Evolutionary conservation across 495 filamentous ascomycete genomes (phyloP).

Genomic region (Melanomma pulvis-pyrius): DNA sequence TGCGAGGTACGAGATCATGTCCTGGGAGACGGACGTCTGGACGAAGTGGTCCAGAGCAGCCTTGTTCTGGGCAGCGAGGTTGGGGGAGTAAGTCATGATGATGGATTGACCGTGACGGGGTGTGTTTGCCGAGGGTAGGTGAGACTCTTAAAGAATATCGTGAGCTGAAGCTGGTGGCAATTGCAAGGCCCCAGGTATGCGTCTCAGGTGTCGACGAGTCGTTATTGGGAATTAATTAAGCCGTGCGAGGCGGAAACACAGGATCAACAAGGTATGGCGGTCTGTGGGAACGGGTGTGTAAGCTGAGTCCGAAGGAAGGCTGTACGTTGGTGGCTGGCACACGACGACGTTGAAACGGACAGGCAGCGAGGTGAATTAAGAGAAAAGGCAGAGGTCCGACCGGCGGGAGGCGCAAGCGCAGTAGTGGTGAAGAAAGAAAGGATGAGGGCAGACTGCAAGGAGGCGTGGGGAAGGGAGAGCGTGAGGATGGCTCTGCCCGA

Average conservation of each 20-base stretch:
- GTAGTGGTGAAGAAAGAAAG: conserved; percentile 14
- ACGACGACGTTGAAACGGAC: conserved; percentile 24
- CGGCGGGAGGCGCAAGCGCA: conserved; percentile 31
- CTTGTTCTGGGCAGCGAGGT: conserved; percentile 62
- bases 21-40: conserved; percentile 72
- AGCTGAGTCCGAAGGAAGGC: conserved; percentile 33
- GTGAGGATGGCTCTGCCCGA: conserved; percentile 32
- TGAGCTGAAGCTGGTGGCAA: conserved; percentile 9
- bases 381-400: conserved; percentile 22
- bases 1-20: conserved; percentile 87
- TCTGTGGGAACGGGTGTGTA: conserved; percentile 26
- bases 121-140: conserved; percentile 1
- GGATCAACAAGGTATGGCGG: conserved; percentile 24
- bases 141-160: conserved; percentile 26
- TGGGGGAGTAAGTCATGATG: conserved; percentile 49
- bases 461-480: not conserved
- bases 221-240: conserved; percentile 28
- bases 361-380: conserved; percentile 22
- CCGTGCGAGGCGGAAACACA: conserved; percentile 33
- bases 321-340: conserved; percentile 25
- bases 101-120: conserved; percentile 1
- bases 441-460: too few species aligned
- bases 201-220: conserved; percentile 13
- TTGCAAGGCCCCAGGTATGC: conserved; percentile 2
- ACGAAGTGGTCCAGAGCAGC: conserved; percentile 89